phyloP scores from a whole-genome alignment of 1,284 basidiomycete genomes.

The Puccinia hordei region DNA sequence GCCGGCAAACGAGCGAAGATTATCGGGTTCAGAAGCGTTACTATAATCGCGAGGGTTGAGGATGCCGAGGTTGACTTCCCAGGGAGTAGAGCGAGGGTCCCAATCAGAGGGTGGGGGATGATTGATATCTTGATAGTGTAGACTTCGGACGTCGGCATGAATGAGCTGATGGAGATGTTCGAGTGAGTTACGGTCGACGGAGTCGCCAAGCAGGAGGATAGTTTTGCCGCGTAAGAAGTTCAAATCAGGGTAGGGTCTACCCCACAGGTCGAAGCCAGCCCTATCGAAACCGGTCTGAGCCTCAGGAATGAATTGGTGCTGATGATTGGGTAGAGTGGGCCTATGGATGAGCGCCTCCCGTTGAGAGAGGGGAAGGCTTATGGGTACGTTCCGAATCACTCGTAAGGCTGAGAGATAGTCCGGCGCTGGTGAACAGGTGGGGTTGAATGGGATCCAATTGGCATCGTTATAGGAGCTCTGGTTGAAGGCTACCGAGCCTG shows the following conservation, averaged over 20 bases:
- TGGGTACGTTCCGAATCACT: constrained; percentile 40
- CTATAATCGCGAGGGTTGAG: constrained; percentile 21
- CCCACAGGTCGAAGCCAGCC: background rate
- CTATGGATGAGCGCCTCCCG: background rate
- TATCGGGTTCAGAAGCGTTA: background rate
- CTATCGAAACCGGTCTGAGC: background rate
- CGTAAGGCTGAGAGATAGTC: constrained; percentile 54
- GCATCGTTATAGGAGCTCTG: constrained; percentile 52
- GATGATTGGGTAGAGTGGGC: background rate
- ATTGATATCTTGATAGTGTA: constrained; percentile 30
- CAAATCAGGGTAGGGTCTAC: constrained; percentile 48
- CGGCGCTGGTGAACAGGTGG: constrained; percentile 54
- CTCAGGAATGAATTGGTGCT: background rate
- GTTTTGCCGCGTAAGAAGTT: constrained; percentile 55
- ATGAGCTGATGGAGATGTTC: constrained; percentile 54
- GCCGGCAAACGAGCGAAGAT: constrained; percentile 54
- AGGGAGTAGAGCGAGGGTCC: constrained; percentile 27
- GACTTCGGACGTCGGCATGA: constrained; percentile 8
- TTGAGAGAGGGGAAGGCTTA: background rate
- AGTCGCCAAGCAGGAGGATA: constrained; percentile 56
- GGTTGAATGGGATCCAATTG: constrained; percentile 53
- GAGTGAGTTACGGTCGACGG: constrained; percentile 56
- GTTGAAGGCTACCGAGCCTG: constrained; percentile 53
- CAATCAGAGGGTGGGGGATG: background rate
- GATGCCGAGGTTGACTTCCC: constrained; percentile 47